Percentiles rank a stretch among this genome's conserved stretches.
These are phyloP conservation scores for Mesembryanthemum crystallinum DNA, from an alignment of 148 eudicot species.

Conservation along the genomic window DNA sequence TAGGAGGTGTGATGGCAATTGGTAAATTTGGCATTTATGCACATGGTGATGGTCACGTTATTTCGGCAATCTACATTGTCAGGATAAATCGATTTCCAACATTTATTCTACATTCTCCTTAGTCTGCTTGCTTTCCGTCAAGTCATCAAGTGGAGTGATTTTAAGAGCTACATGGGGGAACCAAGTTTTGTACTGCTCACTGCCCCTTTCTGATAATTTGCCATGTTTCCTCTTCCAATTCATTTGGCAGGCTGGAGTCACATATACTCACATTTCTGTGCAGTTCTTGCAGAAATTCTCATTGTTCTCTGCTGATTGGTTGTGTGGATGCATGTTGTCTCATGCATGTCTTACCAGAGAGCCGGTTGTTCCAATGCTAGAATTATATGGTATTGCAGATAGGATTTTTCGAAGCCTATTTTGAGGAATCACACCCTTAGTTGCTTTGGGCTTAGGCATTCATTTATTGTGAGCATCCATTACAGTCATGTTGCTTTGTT, in stretches of 20 bases:
- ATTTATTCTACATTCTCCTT: too few relatives aligned
- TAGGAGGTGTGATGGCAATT: too few relatives aligned
- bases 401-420: too few relatives aligned
- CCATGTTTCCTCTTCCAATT: neutral
- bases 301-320: neutral
- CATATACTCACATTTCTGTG: neutral
- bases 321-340: neutral
- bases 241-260: neutral
- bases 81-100: too few relatives aligned
- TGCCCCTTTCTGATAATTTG: neutral
- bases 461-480: neutral
- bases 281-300: neutral
- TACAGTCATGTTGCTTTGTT: too few relatives aligned
- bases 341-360: neutral
- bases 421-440: neutral
- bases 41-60: neutral
- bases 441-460: neutral
- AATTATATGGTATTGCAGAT: neutral
- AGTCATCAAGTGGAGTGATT: neutral
- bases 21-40: too few relatives aligned
- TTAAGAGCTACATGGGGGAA: neutral
- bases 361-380: neutral
- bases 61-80: too few relatives aligned
- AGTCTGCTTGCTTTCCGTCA: neutral
- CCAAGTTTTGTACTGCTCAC: neutral